phyloP scores from a whole-genome alignment of 164 flowering plant species.

The Santalum album region DNA sequence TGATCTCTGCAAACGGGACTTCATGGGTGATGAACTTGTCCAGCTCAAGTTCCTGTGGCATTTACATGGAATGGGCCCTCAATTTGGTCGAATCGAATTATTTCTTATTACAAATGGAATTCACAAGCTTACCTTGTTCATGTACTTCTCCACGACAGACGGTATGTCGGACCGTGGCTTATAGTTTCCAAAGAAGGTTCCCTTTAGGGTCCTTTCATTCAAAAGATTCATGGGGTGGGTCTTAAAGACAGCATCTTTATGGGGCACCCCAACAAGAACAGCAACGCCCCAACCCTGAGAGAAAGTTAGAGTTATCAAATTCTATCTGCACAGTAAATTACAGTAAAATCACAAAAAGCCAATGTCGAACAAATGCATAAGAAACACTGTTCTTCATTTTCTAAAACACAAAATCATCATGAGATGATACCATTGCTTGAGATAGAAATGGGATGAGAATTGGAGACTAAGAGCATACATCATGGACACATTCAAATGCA shows the following conservation, averaged over 20 bases:
- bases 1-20: conserved; percentile 23
- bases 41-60: conserved; percentile 29
- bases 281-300: conserved; percentile 63
- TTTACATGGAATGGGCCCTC: background rate
- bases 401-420: background rate
- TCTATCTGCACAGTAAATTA: background rate
- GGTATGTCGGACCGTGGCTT: conserved; percentile 52
- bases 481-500: conserved; percentile 71
- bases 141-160: conserved; percentile 48
- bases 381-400: too few species aligned
- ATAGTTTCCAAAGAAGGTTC: conserved; percentile 62
- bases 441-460: background rate
- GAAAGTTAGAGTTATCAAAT: background rate
- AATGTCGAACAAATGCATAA: background rate
- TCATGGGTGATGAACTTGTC: conserved; percentile 32
- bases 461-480: conserved; percentile 23
- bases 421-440: too few species aligned
- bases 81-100: too few species aligned
- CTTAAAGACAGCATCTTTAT: conserved; percentile 46
- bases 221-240: conserved; percentile 43
- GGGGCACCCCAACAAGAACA: conserved; percentile 50
- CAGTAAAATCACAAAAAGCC: background rate
- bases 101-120: too few species aligned
- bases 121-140: conserved; percentile 42
- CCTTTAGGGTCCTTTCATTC: conserved; percentile 60